A percentile compares a stretch with the other conserved stretches of the same genome.
phyloP scores from a whole-genome alignment of 1,284 basidiomycete genomes.

The Kwoniella shivajii region DNA sequence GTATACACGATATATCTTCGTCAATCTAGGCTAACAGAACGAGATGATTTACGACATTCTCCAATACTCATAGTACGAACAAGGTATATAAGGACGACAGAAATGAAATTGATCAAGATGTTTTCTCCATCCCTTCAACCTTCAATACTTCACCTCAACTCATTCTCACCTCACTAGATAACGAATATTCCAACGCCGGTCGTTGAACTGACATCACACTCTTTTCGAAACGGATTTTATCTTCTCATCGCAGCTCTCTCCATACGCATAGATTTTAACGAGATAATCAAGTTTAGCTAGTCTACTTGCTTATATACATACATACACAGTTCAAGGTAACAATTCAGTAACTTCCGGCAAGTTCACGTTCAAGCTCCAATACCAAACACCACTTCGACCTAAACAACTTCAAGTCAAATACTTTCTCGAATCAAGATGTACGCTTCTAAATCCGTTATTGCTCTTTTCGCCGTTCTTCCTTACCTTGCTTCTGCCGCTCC shows the following conservation, averaged over 20 bases:
- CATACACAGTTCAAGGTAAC: too few species aligned
- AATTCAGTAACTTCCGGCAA: too few species aligned
- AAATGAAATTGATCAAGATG: too few species aligned
- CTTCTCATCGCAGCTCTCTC: not conserved
- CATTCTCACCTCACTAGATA: conserved; percentile 1
- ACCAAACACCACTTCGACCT: not conserved
- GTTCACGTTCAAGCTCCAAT: too few species aligned
- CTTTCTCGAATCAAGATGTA: conserved; percentile 7
- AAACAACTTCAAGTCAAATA: not conserved
- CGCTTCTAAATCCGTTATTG: conserved; percentile 5
- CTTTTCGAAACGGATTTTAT: too few species aligned
- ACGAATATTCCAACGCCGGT: conserved; percentile 15
- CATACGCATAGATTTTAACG: too few species aligned
- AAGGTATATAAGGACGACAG: not conserved
- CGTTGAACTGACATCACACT: conserved; percentile 19
- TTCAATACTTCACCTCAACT: conserved; percentile 1
- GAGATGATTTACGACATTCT: too few species aligned
- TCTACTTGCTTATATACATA: not conserved
- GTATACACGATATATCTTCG: too few species aligned
- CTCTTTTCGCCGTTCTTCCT: conserved; percentile 17
- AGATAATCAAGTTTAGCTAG: conserved; percentile 5
- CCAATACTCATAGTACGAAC: not conserved
- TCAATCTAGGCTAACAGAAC: too few species aligned
- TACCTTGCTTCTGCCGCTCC: conserved; percentile 14
- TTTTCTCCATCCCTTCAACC: not conserved